These are phyloP conservation scores for Trichophyton mentagrophytes DNA, from an alignment of 2,329 filamentous ascomycete genomes.

Conservation along the genomic window DNA sequence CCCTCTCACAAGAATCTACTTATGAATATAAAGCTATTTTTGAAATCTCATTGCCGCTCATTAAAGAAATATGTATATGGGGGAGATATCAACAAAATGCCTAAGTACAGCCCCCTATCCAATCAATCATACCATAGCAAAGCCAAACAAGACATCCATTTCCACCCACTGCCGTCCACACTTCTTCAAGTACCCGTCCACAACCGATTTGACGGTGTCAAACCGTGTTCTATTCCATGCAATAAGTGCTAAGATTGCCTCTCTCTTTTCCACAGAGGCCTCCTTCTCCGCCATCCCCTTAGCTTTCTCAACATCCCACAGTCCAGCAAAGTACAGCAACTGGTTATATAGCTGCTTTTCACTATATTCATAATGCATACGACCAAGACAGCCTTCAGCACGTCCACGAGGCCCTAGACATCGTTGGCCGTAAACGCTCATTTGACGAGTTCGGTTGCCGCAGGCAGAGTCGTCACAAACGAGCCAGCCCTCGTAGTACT, in stretches of 20 bases:
- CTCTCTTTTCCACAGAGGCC: constrained; percentile 42
- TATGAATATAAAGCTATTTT: background rate
- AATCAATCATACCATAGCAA: constrained; percentile 27
- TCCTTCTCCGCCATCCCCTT: constrained; percentile 41
- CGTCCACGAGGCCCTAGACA: constrained; percentile 81
- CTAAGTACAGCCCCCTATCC: too few relatives aligned
- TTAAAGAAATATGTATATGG: too few relatives aligned
- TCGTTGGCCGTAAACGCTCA: constrained; percentile 81
- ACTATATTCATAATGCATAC: constrained; percentile 75
- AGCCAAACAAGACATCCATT: constrained; percentile 75
- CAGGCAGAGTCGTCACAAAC: constrained; percentile 83
- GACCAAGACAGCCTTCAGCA: constrained; percentile 69
- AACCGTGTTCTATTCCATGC: constrained; percentile 76
- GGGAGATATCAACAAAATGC: too few relatives aligned
- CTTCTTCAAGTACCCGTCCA: constrained; percentile 75
- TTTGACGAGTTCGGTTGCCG: constrained; percentile 73
- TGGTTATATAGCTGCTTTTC: constrained; percentile 95
- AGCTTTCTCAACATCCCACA: constrained; percentile 86
- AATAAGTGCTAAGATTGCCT: constrained; percentile 57
- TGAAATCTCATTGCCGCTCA: too few relatives aligned
- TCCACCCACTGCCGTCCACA: constrained; percentile 86
- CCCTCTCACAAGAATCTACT: too few relatives aligned
- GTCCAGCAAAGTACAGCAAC: constrained; percentile 66
- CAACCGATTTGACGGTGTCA: constrained; percentile 58
- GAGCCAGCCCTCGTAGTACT: constrained; percentile 88